Conservation (phyloP, 2,329 filamentous ascomycete genomes). For the Alternaria longipes region DNA sequence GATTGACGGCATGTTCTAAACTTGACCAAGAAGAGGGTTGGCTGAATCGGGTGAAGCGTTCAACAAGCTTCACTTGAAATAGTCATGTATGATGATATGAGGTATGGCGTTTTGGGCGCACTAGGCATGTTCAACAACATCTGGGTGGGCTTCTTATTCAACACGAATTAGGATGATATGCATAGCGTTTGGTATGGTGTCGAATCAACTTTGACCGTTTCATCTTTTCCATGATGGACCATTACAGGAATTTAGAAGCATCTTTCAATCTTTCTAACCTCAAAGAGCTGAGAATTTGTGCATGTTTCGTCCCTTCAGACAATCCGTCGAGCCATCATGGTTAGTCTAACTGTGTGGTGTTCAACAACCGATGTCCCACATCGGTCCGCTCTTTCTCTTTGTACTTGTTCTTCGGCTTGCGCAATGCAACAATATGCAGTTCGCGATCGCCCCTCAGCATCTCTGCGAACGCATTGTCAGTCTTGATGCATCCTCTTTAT, state of each 20-base stretch:
- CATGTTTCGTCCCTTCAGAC: background rate
- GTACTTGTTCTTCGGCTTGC: slow-evolving; percentile 66
- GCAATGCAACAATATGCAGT: slow-evolving; percentile 61
- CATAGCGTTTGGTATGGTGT: slow-evolving; percentile 8
- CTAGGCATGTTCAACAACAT: slow-evolving; percentile 8
- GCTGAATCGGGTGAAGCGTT: slow-evolving; percentile 4
- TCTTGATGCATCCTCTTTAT: background rate
- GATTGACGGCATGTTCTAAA: slow-evolving; percentile 80
- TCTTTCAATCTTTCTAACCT: background rate
- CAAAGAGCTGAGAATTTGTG: background rate
- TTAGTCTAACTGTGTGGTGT: slow-evolving; percentile 59
- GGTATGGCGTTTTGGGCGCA: slow-evolving; percentile 11
- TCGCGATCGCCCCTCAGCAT: slow-evolving; percentile 24
- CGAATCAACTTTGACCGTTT: slow-evolving; percentile 9
- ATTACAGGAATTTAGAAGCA: background rate
- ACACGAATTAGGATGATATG: slow-evolving; percentile 1
- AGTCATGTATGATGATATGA: slow-evolving; percentile 9
- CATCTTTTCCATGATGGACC: background rate
- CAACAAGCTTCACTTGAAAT: slow-evolving; percentile 13
- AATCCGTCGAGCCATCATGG: background rate
- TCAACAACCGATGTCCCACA: slow-evolving; percentile 68
- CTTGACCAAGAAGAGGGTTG: background rate
- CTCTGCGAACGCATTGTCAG: slow-evolving; percentile 22
- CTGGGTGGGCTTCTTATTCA: slow-evolving; percentile 8
- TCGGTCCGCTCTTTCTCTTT: slow-evolving; percentile 63